Evolutionary conservation across 176 grass and related monocot species (phyloP), one percentile per base, ranked within the genome.

Genomic region (Oryza rufipogon): DNA sequence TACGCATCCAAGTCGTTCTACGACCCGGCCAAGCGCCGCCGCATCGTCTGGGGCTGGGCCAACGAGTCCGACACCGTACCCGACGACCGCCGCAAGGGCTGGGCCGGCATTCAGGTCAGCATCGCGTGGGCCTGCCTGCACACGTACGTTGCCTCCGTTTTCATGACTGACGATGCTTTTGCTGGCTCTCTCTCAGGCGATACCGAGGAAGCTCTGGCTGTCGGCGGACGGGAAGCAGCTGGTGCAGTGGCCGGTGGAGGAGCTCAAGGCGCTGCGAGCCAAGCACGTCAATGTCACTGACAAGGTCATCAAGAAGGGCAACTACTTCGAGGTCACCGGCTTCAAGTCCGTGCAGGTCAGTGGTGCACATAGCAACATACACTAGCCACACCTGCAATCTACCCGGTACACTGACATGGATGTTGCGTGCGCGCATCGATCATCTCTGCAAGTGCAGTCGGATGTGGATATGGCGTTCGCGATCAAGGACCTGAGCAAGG

Each of bases 211-310:
- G 69, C 34, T 94, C 23, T 94, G 86, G 87, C 82, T 94, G 2
- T 84, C 88, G 47, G 66, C 82, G 28, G 63, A 54, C 64, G 94
- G 89, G 2, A 91, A 72, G 73, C 91, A 97, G 77, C 83, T 97
- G 30, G 52, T 97, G 28, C 94, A 97, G 75, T 97, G 94, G 91
- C 94, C 91, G 13, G 85, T 94, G 64, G 82, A 91, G 69, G 91
- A 97, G 79, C 4, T 91, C 54, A 75, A 93, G 73, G 45, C 76
- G 25, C 65, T 96, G 48, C 90, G 94, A 14, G 51, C 3, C 1
- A 91, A 89, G 45, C 79, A 83, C 19, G 74, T 91, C 70, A 70
- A 26, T 68, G 41, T 93, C 11, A 33, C 33, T 13, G 51, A 83
- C 86, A 85, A 67, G 77, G 52, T 39, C 8, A 6, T 96, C 77